Conservation (phyloP, 306 rosid species). For the Argentina anserina region DNA sequence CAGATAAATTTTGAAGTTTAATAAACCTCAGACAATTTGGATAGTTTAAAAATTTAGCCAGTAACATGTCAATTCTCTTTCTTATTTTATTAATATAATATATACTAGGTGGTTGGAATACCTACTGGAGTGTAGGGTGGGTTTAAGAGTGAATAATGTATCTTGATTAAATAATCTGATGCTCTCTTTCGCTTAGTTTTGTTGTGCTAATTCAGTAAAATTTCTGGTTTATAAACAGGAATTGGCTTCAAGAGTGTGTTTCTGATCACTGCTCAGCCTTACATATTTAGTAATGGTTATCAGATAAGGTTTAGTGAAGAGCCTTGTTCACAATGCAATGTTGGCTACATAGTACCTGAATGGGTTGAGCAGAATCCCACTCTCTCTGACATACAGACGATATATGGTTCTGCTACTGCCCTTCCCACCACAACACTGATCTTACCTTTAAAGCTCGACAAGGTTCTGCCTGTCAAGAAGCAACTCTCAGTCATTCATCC, state of each 20-base stretch:
- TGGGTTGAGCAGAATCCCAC: conserved; percentile 72
- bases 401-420: conserved; percentile 37
- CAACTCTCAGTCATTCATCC: conserved; percentile 74
- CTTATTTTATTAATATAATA: too few species aligned
- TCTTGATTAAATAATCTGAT: not conserved
- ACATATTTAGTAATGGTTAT: conserved; percentile 77
- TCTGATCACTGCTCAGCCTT: conserved; percentile 58
- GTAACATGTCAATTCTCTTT: too few species aligned
- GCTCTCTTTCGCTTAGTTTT: not conserved
- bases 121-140: not conserved
- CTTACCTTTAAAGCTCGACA: conserved; percentile 65
- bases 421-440: conserved; percentile 61
- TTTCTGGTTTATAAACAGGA: conserved; percentile 45
- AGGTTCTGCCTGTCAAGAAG: conserved; percentile 52
- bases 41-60: too few species aligned
- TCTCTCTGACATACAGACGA: conserved; percentile 34
- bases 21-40: too few species aligned
- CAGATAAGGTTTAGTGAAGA: conserved; percentile 62
- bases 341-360: conserved; percentile 84
- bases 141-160: not conserved
- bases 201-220: not conserved
- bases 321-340: conserved; percentile 63
- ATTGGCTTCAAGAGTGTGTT: conserved; percentile 92
- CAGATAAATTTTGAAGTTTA: too few species aligned
- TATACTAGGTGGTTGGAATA: too few species aligned